Evolutionary conservation across 192 early-diverging fungal species (phyloP), one percentile per base, ranked within the genome.

Genomic region (Lobosporangium transversale): DNA sequence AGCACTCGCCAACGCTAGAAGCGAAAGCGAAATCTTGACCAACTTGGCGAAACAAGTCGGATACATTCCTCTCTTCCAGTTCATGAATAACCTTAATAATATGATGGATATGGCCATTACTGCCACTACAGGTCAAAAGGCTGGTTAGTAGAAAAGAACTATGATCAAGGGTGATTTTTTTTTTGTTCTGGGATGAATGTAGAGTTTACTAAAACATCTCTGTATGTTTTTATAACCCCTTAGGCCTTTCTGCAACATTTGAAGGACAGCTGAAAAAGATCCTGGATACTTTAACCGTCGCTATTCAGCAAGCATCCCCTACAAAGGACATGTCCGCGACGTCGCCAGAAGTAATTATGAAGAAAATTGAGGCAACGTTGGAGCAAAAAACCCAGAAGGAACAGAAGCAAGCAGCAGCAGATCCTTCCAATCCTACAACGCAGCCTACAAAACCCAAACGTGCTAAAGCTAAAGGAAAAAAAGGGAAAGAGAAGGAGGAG

Each of bases 1-100:
- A 58, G 88, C 89, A 30, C 80, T 99, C 51, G 89, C 87, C 0
- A 88, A 88, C 54, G 84, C 91, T 33, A 85, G 87, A 35, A 90
- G 85, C 58, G 89, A 92, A 48, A 81, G 90, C 47, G 88, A 94
- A 45, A 68, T 95, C 76, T 85, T 96, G 55, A 86, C 87, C 20
- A 75, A 75, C 12, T 79, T 99, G 62, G 94, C 96, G 1, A 83
- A 84, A 27, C 94, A 98, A 81, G 86, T 98, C 20, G 93, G 93
- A 6, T 97, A 94, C 83, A 93, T 94, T 78, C 97, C 97, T 4
- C 80, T 95, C 33, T 96, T 99, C 73, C 93, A 90, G 59, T 93
- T 89, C 70, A 83, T 92, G 60, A 86, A 86, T 31, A 86, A 86
- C 9, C 79, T 92, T 21, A 92, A 89, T 37, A 87, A 89, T 44